Evolutionary conservation across 1,284 basidiomycete genomes (phyloP).

Genomic region (Tilletia setariae): DNA sequence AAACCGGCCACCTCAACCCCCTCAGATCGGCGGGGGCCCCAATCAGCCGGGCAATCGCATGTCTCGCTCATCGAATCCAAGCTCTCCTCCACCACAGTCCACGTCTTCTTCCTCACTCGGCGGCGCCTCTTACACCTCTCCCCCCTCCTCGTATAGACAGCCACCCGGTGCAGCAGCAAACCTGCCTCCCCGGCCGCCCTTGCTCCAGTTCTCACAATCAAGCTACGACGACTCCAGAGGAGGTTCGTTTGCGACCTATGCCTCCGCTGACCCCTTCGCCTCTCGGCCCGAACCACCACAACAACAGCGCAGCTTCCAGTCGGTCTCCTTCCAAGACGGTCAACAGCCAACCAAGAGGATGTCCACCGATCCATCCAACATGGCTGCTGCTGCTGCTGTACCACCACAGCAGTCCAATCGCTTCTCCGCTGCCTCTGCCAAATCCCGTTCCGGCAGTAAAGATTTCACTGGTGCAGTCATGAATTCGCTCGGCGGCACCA

Average conservation of each 20-base stretch:
- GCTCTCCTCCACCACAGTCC: neutral
- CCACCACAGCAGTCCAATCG: neutral
- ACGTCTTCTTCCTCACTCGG: neutral
- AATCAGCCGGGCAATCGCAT: neutral
- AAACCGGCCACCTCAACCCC: neutral
- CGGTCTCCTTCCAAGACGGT: neutral
- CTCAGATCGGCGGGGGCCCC: neutral
- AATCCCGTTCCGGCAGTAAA: neutral
- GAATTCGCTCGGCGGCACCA: neutral
- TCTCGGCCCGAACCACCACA: neutral
- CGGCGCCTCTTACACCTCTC: neutral
- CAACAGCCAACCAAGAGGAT: neutral
- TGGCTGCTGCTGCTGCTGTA: neutral
- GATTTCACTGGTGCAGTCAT: neutral
- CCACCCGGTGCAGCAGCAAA: neutral
- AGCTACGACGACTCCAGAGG: conserved; percentile 1
- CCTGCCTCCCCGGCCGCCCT: neutral
- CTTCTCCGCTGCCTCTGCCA: neutral
- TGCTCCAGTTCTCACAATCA: neutral
- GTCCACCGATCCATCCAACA: neutral
- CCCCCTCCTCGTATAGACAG: conserved; percentile 5
- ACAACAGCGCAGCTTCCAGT: neutral
- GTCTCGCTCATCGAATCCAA: neutral
- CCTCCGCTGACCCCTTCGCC: neutral
- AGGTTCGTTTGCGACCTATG: conserved; percentile 4